Percentiles rank a stretch among this genome's conserved stretches.
Conservation (phyloP, 73 alveolate genomes). For the Paraurostyla sp. region DNA sequence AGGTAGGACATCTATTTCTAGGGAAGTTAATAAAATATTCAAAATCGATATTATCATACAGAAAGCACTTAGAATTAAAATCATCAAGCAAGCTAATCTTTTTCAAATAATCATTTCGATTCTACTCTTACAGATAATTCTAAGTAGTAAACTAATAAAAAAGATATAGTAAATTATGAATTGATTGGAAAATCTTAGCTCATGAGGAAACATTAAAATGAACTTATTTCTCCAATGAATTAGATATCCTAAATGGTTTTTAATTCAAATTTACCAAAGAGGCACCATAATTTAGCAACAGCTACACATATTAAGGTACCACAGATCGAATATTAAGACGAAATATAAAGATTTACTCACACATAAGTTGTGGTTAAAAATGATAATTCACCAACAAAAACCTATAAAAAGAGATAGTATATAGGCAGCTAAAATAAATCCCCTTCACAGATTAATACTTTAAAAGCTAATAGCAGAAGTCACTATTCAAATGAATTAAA, state of each 20-base stretch:
- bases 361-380: not conserved
- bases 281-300: not conserved
- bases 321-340: slow-evolving; percentile 17
- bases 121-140: too few relatives aligned
- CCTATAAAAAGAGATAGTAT: slow-evolving; percentile 11
- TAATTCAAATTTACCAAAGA: not conserved
- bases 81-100: too few relatives aligned
- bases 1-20: slow-evolving; percentile 1
- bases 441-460: too few relatives aligned
- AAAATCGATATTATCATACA: too few relatives aligned
- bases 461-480: too few relatives aligned
- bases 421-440: too few relatives aligned
- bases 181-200: not conserved
- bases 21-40: not conserved
- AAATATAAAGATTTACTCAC: not conserved
- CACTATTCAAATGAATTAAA: too few relatives aligned
- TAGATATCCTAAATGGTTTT: too few relatives aligned
- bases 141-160: not conserved
- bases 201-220: not conserved
- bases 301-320: not conserved
- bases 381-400: not conserved
- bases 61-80: too few relatives aligned
- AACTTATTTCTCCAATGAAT: too few relatives aligned
- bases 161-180: slow-evolving; percentile 22
- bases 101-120: too few relatives aligned